phyloP scores from a whole-genome alignment of 768 basidiomycete genomes.

The Boletus rufocinnamomeus region DNA sequence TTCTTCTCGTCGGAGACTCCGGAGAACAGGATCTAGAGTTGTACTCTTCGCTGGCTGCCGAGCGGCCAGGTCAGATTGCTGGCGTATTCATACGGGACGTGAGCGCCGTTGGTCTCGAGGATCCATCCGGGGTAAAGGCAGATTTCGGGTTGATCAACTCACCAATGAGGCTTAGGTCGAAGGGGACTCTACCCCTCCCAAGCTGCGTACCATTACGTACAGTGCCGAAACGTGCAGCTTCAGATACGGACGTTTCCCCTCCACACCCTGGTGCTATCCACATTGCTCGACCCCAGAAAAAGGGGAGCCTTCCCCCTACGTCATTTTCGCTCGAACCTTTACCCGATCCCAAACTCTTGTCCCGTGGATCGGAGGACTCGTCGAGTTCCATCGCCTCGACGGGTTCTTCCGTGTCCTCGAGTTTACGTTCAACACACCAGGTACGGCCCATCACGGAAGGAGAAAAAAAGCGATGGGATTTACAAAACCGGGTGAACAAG shows the following conservation, averaged over 20 bases:
- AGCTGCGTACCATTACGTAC: background rate
- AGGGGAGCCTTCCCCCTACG: constrained; percentile 15
- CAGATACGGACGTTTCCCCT: constrained; percentile 23
- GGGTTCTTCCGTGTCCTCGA: constrained; percentile 25
- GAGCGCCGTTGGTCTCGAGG: constrained; percentile 46
- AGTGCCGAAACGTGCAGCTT: constrained; percentile 20
- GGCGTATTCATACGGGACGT: constrained; percentile 87
- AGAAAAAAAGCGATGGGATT: constrained; percentile 55
- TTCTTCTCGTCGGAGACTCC: constrained; percentile 88
- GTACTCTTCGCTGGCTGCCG: constrained; percentile 73
- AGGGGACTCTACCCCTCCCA: constrained; percentile 9
- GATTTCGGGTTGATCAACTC: constrained; percentile 2
- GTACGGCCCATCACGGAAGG: constrained; percentile 43
- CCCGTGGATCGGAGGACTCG: constrained; percentile 30
- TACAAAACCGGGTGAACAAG: constrained; percentile 65
- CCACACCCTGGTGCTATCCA: constrained; percentile 8
- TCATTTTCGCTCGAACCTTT: constrained; percentile 14
- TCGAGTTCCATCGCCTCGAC: constrained; percentile 24
- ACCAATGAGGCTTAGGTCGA: constrained; percentile 9
- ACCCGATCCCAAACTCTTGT: constrained; percentile 11
- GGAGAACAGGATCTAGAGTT: constrained; percentile 96
- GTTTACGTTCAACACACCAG: constrained; percentile 11
- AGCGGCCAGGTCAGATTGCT: constrained; percentile 67
- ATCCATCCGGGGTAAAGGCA: constrained; percentile 57
- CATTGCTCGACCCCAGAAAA: constrained; percentile 18